These are phyloP conservation scores for Fraxinus latifolia DNA, from an alignment of 305 asterid genomes.

Conservation along the genomic window DNA sequence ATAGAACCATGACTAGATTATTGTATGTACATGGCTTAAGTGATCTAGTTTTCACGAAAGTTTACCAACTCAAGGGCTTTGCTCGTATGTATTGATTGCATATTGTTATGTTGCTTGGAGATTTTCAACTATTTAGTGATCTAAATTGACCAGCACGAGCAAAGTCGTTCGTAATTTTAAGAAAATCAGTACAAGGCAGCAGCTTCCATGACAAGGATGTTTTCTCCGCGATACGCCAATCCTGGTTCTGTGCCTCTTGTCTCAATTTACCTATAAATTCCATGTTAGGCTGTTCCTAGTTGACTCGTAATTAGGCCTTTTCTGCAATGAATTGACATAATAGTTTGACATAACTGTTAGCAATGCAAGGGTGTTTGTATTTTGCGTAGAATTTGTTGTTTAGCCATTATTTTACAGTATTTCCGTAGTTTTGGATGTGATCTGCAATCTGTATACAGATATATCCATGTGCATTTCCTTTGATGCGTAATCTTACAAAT, in stretches of 20 bases:
- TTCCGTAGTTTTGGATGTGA: background rate
- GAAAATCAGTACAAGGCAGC: background rate
- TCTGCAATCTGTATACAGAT: background rate
- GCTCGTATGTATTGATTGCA: background rate
- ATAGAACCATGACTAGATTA: background rate
- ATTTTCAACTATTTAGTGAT: background rate
- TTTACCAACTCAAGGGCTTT: background rate
- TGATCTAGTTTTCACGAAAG: background rate
- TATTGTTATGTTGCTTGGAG: background rate
- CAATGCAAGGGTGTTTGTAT: background rate
- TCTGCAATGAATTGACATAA: background rate
- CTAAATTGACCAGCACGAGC: background rate
- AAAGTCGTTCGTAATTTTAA: background rate
- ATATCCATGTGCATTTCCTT: slow-evolving; percentile 39
- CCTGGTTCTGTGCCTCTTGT: background rate
- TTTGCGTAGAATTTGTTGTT: background rate
- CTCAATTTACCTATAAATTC: background rate
- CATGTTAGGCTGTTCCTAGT: background rate
- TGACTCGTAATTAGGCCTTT: background rate
- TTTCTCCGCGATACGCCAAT: background rate
- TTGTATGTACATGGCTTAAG: background rate
- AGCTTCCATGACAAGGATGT: background rate
- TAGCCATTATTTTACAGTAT: background rate
- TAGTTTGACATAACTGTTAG: background rate
- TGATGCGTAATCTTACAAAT: slow-evolving; percentile 32